phyloP scores from a whole-genome alignment of 768 basidiomycete genomes.

The Zangia roseola region DNA sequence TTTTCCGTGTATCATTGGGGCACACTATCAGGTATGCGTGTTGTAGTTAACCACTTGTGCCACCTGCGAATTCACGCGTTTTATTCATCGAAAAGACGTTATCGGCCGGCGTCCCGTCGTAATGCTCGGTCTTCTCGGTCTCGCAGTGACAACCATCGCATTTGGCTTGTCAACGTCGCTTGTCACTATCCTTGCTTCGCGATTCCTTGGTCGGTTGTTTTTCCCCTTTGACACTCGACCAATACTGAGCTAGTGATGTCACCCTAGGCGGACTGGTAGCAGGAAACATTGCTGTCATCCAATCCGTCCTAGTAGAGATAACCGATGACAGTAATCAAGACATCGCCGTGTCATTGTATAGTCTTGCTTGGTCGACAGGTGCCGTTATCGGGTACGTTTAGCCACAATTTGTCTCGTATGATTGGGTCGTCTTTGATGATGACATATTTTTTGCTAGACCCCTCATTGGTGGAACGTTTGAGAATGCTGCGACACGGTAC shows the following conservation, averaged over 20 bases:
- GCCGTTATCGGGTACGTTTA: background rate
- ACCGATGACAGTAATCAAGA: conserved; percentile 15
- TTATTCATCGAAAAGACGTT: conserved; percentile 36
- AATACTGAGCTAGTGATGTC: background rate
- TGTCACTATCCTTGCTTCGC: conserved; percentile 1
- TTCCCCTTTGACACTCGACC: background rate
- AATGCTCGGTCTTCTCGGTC: background rate
- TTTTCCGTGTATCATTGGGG: conserved; percentile 65
- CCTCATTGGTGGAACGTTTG: conserved; percentile 8
- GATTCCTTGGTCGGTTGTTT: conserved; percentile 5
- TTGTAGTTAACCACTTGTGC: too few relatives aligned
- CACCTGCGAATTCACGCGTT: background rate
- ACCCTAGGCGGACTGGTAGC: conserved; percentile 7
- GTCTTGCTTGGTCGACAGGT: conserved; percentile 7
- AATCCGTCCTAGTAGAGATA: conserved; percentile 10
- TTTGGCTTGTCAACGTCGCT: conserved; percentile 15
- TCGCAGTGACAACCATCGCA: conserved; percentile 1
- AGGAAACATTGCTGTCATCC: conserved; percentile 9
- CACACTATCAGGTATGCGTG: conserved; percentile 43
- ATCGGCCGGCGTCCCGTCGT: conserved; percentile 64
- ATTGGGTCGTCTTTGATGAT: background rate
- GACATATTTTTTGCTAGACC: conserved; percentile 2
- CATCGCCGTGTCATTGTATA: conserved; percentile 12
- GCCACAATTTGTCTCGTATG: too few relatives aligned
- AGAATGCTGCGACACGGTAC: conserved; percentile 10